Base-by-base conservation (phyloP, 495 filamentous ascomycete genomes). In the Penicillium canariense region DNA sequence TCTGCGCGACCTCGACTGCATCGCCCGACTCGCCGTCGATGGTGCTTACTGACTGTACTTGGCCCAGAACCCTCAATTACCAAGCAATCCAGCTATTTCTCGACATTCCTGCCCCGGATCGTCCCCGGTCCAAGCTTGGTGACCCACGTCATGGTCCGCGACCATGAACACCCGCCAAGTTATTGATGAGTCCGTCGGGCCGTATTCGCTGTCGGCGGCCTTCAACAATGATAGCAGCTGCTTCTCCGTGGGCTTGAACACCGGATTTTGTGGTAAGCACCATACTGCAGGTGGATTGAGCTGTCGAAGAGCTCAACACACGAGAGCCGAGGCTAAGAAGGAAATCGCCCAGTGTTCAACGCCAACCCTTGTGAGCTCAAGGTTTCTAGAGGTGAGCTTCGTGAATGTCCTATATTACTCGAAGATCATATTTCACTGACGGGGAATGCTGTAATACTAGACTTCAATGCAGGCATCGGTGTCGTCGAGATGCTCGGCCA, bases 201-300 rank as follows among this genome's bases (percentile, higher is more conserved):
- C 90, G 5, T 81, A 84, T 59, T 93, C 90, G 26, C 81, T 97
- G 27, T 94, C 89, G 23, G 85, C 86, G 44, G 82, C 87, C 18
- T 96, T 98, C 76, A 97, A 96, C 66, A 79, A 86, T 63, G 89
- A 96, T 65, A 84, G 81, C 65, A 90, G 83, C 52, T 91, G 87
- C 65, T 98, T 98, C 74, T 84, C 91, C 36, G 89, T 96, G 5
- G 94, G 90, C 3, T 74, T 96, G 31, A 88, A 96, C 56, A 84
- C 82, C 14, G 94, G 94, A 2, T 94, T 96, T 66, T 87, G 87
- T 68, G 87, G 91, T 95, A 81, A 61, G 86, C 10, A 3, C 28
- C 15, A 30, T 12, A n/a, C 26, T 1, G 2, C 12, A 52, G 40
- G 26, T 47, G 12, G 20, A 9, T 26, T 25, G 38, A 52, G 60